These are phyloP conservation scores for Hygrocybe coccinea DNA, from an alignment of 768 basidiomycete genomes.

Conservation along the genomic window DNA sequence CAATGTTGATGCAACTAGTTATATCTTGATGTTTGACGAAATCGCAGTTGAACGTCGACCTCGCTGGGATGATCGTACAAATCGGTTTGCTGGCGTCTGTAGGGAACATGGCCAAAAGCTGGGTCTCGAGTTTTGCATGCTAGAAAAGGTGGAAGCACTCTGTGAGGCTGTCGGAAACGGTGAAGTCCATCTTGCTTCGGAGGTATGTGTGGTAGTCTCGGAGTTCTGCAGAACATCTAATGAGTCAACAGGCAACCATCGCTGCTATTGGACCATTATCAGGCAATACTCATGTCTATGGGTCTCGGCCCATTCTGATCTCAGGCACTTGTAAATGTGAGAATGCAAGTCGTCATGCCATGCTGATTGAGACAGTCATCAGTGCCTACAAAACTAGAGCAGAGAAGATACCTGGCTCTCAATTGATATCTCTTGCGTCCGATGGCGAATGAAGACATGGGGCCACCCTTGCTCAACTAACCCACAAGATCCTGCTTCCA, in stretches of 20 bases:
- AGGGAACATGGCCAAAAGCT: neutral
- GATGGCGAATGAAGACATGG: conserved; percentile 29
- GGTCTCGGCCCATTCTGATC: no score
- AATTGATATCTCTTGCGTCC: conserved; percentile 5
- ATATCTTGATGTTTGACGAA: neutral
- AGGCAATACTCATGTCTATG: conserved; percentile 10
- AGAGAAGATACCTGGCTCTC: neutral
- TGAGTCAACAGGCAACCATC: conserved; percentile 5
- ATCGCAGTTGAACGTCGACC: conserved; percentile 1
- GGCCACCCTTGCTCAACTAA: conserved; percentile 18
- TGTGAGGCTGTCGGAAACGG: neutral
- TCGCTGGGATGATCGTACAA: conserved; percentile 18
- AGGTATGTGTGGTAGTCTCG: conserved; percentile 7
- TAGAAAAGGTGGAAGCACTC: conserved; percentile 5
- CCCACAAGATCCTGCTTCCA: conserved; percentile 13
- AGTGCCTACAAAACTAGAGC: neutral
- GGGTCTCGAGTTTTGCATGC: conserved; percentile 12
- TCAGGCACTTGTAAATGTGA: no score
- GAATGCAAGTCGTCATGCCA: no score
- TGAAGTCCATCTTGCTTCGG: neutral
- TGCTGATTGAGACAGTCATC: neutral
- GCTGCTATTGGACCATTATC: conserved; percentile 22
- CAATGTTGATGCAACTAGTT: neutral
- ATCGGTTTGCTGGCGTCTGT: conserved; percentile 18
- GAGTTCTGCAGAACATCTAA: neutral